phyloP scores from a whole-genome alignment of 1,284 basidiomycete genomes.

The Puccinia polysora region DNA sequence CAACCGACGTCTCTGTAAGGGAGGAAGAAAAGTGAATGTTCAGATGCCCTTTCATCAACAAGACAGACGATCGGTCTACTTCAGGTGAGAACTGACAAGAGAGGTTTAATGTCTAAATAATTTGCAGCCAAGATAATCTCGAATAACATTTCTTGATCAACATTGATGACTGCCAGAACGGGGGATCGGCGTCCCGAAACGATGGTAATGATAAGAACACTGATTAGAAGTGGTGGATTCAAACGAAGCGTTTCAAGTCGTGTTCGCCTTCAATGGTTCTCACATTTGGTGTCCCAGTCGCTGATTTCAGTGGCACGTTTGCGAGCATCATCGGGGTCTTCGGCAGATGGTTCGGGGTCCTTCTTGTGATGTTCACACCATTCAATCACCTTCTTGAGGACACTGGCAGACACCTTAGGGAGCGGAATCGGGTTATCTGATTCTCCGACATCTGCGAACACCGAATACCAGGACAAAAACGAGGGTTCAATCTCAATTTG shows the following conservation, averaged over 20 bases:
- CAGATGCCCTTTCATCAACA: no score
- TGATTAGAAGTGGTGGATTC: no score
- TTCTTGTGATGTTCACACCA: conserved; percentile 98
- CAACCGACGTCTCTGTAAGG: conserved; percentile 83
- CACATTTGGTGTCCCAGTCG: conserved; percentile 91
- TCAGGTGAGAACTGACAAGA: conserved; percentile 64
- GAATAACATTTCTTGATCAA: conserved; percentile 66
- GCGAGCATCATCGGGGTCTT: conserved; percentile 71
- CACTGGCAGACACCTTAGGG: conserved; percentile 91
- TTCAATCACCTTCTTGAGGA: conserved; percentile 95
- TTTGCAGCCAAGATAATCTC: conserved; percentile 99
- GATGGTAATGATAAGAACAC: no score
- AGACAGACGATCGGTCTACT: no score
- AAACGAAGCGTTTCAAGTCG: no score
- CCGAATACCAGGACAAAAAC: neutral
- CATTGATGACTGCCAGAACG: conserved; percentile 47
- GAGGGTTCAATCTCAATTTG: neutral
- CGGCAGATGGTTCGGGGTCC: conserved; percentile 81
- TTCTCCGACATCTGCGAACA: conserved; percentile 74
- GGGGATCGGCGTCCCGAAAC: no score
- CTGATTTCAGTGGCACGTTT: conserved; percentile 95
- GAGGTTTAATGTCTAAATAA: conserved; percentile 98
- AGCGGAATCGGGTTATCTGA: conserved; percentile 84
- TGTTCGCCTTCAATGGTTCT: no score
- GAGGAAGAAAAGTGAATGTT: no score